Evolutionary conservation across 441 rosid species (phyloP), one percentile per base, ranked within the genome.

Genomic region (Syzygium malaccense): DNA sequence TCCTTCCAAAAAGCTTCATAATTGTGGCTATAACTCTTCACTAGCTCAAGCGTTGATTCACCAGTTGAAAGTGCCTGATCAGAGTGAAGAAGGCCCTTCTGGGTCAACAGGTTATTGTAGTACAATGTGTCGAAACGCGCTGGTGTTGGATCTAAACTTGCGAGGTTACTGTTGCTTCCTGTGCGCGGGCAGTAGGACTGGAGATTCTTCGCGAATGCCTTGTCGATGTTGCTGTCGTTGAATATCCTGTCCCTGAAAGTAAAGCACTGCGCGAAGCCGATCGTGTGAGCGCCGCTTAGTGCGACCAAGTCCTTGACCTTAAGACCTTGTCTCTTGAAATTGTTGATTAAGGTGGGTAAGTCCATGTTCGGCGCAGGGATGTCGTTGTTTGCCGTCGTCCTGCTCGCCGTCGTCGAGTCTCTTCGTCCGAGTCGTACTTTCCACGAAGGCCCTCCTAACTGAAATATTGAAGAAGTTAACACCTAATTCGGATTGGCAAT

Each of bases 201-300:
- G 68, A 90, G 89, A 18, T 55, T 14, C 54, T 83, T 48, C 8
- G 92, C 91, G 62, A 92, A 91, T 6, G 14, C 15, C 5, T 57
- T 17, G 66, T 92, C 28, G 45, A 91, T 90, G 78, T 91, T 90
- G 87, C 87, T 68, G n/a, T 90, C 92, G 30, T 90, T 88, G 91
- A 86, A 91, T 66, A 79, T 88, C 54, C 92, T 89, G 80, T 45
- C n/a, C 32, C 89, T 88, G 64, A 89, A 92, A 3, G 54, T 55
- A 49, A 60, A 66, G 88, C 93, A 91, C 33, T 89, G 88, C 4
- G 93, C 91, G 28, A 87, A 86, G 37, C 92, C 93, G 28, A 91
- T 86, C 5, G 91, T 91, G 89, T 92, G 93, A 45, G 87, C 92
- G 4, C 93, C 91, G 1, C 91, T 91, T 88, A 92, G 92, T 6